These are phyloP conservation scores for Fusarium begoniae DNA, from an alignment of 2,329 filamentous ascomycete species.

Conservation along the genomic window DNA sequence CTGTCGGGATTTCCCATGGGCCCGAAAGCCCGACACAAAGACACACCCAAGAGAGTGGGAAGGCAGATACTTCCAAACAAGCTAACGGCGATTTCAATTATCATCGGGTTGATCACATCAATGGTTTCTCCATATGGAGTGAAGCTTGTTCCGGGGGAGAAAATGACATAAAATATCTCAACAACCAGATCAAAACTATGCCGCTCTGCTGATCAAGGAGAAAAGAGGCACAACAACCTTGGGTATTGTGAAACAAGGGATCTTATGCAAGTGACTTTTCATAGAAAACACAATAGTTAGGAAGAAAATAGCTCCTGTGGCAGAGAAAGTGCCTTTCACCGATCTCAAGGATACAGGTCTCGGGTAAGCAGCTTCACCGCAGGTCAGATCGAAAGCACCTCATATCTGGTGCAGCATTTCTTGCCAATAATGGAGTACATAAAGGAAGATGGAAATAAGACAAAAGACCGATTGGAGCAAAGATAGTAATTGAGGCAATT, in stretches of 20 bases:
- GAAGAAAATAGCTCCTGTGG: not conserved
- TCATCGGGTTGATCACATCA: fast-evolving
- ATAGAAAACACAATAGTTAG: not conserved
- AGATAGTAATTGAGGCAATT: not conserved
- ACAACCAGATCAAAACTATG: not conserved
- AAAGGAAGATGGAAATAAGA: not conserved
- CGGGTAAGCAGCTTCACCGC: not conserved
- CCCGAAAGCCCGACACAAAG: not conserved
- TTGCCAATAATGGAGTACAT: no score
- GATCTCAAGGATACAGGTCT: not conserved
- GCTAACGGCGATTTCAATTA: no score
- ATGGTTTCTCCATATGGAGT: not conserved
- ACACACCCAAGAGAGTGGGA: not conserved
- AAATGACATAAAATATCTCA: not conserved
- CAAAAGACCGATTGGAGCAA: not conserved
- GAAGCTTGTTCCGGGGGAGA: not conserved
- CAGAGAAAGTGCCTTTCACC: not conserved
- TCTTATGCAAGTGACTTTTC: no score
- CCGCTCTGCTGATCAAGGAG: no score
- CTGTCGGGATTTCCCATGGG: not conserved
- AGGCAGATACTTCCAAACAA: not conserved
- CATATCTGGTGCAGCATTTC: no score
- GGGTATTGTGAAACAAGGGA: fast-evolving
- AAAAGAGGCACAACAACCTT: no score
- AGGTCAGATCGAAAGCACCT: not conserved